Base-by-base conservation (phyloP, 352 stramenopile genomes). In the Globisporangium perplexum region DNA sequence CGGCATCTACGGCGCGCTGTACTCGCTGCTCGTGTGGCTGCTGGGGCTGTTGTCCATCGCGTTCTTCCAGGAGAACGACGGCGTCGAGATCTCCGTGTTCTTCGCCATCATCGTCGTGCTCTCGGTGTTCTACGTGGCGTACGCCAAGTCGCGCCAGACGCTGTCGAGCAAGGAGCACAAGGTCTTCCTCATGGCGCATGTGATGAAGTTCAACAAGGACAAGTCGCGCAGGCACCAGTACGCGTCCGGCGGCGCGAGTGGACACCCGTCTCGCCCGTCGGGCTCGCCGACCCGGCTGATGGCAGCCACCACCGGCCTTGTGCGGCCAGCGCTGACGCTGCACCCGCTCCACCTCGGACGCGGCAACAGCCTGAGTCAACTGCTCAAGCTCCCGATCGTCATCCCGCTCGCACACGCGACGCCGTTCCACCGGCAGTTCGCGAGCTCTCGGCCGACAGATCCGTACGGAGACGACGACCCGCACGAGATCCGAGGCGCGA, bases 131-230 rank as follows among this genome's bases (percentile, higher is more conserved):
- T 76, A 76, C 55, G 53, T 67, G 41, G 39, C 4, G 0, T 73
- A 69, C 47, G 65, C 65, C 14, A 57, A 62, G 31, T 41, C 55
- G 10, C 53, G 59, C 7, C 68, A 76, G 39, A 72, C 57, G 18
- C 65, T 76, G 36, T 76, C 68, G 26, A 38, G 52, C 12, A 48
- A 73, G 24, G 68, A 76, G 57, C 58, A 65, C 33, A 66, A 63
- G 23, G 39, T 71, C 18, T 60, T 76, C 17, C 50, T 76, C 35
- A 35, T 69, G 36, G 68, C 65, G 33, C 68, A 76, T 26, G 59
- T 76, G 20, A 66, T 59, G 35, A 73, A 73, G 50, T 52, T 68
- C 28, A 53, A 59, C 35, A 53, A 54, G 18, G 39, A 54, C 30
- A 62, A 62, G 24, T 55, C 46, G 8, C 54, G 54, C 20, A 48